Evolutionary conservation across 2,329 filamentous ascomycete species (phyloP), one percentile per base, ranked within the genome.

Genomic region (Davidsoniella australis): DNA sequence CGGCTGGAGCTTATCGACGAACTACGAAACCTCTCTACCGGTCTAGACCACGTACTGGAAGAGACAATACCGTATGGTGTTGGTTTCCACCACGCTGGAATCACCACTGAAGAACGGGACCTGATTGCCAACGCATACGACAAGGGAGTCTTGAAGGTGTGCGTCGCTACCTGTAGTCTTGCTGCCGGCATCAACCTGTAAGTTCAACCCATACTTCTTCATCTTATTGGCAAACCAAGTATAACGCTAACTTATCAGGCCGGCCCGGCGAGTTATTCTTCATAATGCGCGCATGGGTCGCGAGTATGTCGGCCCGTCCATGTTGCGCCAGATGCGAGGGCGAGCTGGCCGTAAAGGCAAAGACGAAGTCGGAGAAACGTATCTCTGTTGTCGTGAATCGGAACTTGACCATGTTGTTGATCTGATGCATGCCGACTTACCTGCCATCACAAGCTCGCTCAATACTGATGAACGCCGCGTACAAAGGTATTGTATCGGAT

Each of bases 291-390:
- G 79, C 39, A 86, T 87, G 80, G 83, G 83, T 0, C 71, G 79
- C 47, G 81, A 86, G 42, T 66, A 86, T 44, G 75, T 87, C n/a
- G 82, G 81, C 0, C 82, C 83, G 10, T 78, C 82, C 3, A 83
- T 88, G 78, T 67, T 88, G 62, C 75, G 82, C 45, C 83, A 88
- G 62, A 88, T 87, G 83, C 75, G 82, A 58, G 83, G 83, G 2
- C 72, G 83, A 53, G 83, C 83, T 17, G 83, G 83, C 5, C 73
- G 83, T 48, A 86, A 86, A 62, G 83, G 83, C 45, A 87, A 85
- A 58, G 81, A 85, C 49, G 80, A 83, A 46, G 66, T 83, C 43
- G 83, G 83, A 2, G 83, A 87, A 63, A 87, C 81, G 1, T 87
- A 82, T 59, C 66, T 87, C 1, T 86, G 82, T 59, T 87, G 82